Evolutionary conservation across 192 early-diverging fungal genomes (phyloP), one percentile per base, ranked within the genome.

Genomic region (Pecoramyces ruminantium): DNA sequence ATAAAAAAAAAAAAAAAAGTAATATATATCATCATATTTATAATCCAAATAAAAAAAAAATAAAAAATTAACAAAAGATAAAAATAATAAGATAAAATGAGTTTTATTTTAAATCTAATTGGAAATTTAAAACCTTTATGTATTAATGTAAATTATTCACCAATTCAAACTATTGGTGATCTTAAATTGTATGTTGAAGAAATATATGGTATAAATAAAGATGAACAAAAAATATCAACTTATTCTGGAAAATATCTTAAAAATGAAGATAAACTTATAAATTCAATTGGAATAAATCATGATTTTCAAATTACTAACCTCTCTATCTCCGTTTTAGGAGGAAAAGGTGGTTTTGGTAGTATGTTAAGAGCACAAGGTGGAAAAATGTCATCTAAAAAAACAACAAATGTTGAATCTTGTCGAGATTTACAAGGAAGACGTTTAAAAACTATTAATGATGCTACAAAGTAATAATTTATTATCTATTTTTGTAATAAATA

Each of bases 341-440:
- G 96, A n/a, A 97, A 97, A 80, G 98, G 98, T 51, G 98, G 98
- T 27, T 99, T 99, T 84, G 98, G 98, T 21, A 93, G 92, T 81
- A 95, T 94, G 88, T 86, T 99, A 82, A 91, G 96, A 82, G 94
- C 96, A 0, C 95, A 97, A 83, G 96, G 96, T 81, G 96, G 91
- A 77, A 90, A 92, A 39, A 96, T 95, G 94, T 88, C 92, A 34
- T 88, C 93, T 27, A 91, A 95, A 80, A 97, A 96, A 82, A 93
- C 94, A 2, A 96, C 93, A 28, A 96, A 96, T 85, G 94, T 91
- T 79, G 98, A 99, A 81, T 92, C 92, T 21, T 98, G 96, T 86
- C 90, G 98, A 42, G 97, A 99, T 86, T 86, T 98, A 78, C 92
- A 92, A 78, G 97, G 97, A 5, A 87, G 95, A 29, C 88, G 98